A percentile compares a stretch with the other conserved stretches of the same genome.
Evolutionary conservation across 1,284 basidiomycete species (phyloP).

Genomic region (Puccinia horiana): DNA sequence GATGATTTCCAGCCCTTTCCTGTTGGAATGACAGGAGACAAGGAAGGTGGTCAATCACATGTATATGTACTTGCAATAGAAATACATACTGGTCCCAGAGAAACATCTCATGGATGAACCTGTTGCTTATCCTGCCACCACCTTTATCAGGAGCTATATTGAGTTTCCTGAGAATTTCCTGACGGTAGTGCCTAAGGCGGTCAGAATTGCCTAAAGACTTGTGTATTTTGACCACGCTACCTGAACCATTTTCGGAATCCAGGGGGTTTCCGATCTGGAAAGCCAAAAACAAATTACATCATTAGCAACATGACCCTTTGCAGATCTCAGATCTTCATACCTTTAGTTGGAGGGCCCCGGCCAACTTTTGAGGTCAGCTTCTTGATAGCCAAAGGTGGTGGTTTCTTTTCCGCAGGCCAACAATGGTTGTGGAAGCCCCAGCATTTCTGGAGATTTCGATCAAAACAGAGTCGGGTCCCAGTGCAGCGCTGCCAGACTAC

Average conservation of each 20-base stretch:
- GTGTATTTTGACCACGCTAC: neutral
- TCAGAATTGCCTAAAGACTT: neutral
- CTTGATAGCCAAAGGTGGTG: neutral
- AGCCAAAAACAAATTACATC: no score
- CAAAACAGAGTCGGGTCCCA: neutral
- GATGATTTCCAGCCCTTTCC: neutral
- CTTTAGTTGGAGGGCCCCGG: neutral
- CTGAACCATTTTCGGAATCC: no score
- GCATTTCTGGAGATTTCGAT: neutral
- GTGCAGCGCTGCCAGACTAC: neutral
- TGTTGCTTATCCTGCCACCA: neutral
- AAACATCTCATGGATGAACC: neutral
- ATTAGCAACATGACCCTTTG: no score
- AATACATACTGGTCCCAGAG: no score
- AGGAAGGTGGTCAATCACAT: neutral
- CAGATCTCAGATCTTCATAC: no score
- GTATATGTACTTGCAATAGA: neutral
- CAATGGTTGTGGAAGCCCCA: neutral
- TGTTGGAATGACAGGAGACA: neutral
- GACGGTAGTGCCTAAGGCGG: no score
- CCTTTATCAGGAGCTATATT: no score
- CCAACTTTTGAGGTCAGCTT: neutral
- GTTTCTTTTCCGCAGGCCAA: slow-evolving; percentile 3
- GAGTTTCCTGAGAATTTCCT: no score
- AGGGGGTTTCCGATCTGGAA: no score